phyloP scores from a whole-genome alignment of 2,329 filamentous ascomycete species.

The Colletotrichum endophyticum region DNA sequence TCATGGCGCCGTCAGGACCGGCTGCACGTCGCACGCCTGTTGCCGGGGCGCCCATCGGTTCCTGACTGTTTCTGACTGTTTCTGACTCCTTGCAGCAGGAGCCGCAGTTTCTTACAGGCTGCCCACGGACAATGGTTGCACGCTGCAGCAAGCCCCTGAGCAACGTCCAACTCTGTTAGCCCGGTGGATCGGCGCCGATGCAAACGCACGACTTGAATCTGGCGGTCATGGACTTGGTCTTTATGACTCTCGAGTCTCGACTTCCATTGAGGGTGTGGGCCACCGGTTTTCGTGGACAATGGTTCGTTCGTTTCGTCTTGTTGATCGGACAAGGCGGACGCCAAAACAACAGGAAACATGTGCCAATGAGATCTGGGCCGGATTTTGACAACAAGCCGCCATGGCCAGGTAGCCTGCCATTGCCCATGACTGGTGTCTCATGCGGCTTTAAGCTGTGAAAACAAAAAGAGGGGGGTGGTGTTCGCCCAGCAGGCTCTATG shows the following conservation, averaged over 20 bases:
- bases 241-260: background rate
- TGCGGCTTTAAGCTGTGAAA: background rate
- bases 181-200: conserved; percentile 13
- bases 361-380: background rate
- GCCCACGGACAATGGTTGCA: background rate
- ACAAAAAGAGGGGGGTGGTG: background rate
- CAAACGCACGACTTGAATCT: conserved; percentile 3
- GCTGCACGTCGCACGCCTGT: conserved; percentile 9
- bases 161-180: conserved; percentile 1
- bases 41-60: conserved; percentile 15
- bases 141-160: conserved; percentile 23
- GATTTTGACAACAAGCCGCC: background rate
- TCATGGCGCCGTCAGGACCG: background rate
- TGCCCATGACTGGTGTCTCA: background rate
- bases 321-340: conserved; percentile 13
- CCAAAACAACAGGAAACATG: conserved; percentile 16
- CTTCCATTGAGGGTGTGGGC: background rate
- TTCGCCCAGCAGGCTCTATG: background rate
- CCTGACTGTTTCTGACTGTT: background rate
- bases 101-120: conserved; percentile 5
- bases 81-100: conserved; percentile 8
- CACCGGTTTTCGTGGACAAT: conserved; percentile 20
- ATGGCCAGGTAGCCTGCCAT: background rate
- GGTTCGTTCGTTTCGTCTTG: conserved; percentile 17
- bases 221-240: background rate